Percentiles rank a stretch among this genome's conserved stretches.
These are phyloP conservation scores for Cerrena zonata DNA, from an alignment of 1,284 basidiomycete genomes.

Conservation along the genomic window DNA sequence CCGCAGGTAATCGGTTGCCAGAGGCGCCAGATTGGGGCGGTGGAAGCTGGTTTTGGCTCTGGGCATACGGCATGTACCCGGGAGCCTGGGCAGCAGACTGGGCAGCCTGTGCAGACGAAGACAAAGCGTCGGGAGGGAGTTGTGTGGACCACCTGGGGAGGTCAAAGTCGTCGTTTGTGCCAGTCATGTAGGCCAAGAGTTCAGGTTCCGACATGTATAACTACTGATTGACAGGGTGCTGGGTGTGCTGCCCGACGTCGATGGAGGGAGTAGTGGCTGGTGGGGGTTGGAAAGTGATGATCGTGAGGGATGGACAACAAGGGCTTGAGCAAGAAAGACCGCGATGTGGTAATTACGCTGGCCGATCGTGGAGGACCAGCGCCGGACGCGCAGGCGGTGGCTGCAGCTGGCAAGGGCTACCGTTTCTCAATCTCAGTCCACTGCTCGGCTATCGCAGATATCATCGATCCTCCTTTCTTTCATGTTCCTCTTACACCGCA, in stretches of 20 bases:
- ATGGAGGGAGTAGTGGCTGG: constrained; percentile 10
- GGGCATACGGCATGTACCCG: constrained; percentile 36
- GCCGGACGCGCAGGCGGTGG: constrained; percentile 4
- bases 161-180: constrained; percentile 59
- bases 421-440: too few relatives aligned
- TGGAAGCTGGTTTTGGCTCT: constrained; percentile 22
- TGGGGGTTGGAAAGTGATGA: constrained; percentile 11
- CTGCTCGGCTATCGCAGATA: constrained; percentile 3
- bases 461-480: neutral
- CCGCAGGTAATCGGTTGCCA: constrained; percentile 20
- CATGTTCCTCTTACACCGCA: neutral
- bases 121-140: constrained; percentile 50
- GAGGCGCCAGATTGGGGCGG: constrained; percentile 31
- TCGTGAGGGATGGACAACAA: constrained; percentile 16
- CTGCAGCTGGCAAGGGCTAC: neutral
- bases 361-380: constrained; percentile 2
- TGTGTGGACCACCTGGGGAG: constrained; percentile 78
- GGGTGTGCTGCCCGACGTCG: too few relatives aligned
- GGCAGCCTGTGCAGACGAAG: constrained; percentile 55
- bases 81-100: constrained; percentile 49
- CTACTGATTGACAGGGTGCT: constrained; percentile 11
- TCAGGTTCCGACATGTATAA: constrained; percentile 48
- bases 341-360: neutral
- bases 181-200: constrained; percentile 45
- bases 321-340: constrained; percentile 7